Evolutionary conservation across 495 filamentous ascomycete species (phyloP).

Genomic region (Glutinoglossum americanum): DNA sequence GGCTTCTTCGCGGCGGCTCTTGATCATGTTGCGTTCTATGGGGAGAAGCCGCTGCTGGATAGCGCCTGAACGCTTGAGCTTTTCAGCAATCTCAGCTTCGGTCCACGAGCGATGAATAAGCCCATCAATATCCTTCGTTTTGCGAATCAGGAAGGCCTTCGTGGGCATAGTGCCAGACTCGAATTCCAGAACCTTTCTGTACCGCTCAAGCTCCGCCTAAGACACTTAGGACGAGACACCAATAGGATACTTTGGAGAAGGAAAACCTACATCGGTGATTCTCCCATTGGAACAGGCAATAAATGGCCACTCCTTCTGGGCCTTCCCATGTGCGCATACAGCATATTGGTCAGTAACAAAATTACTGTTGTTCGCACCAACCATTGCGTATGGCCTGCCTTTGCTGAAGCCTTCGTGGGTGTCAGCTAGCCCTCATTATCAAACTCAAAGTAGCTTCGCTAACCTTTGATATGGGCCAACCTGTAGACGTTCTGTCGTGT

Average conservation of each 20-base stretch:
- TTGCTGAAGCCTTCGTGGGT: conserved; percentile 39
- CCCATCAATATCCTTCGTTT: conserved; percentile 61
- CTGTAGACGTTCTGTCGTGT: conserved; percentile 57
- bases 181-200: conserved; percentile 47
- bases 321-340: conserved; percentile 50
- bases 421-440: conserved; percentile 18
- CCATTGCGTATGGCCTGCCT: conserved; percentile 62
- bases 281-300: conserved; percentile 55
- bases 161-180: conserved; percentile 54
- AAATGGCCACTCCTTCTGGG: conserved; percentile 60
- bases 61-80: conserved; percentile 44
- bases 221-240: conserved; percentile 11
- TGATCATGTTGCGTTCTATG: conserved; percentile 39
- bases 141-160: conserved; percentile 36
- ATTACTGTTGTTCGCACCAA: conserved; percentile 41
- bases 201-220: conserved; percentile 64
- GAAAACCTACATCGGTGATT: conserved; percentile 43
- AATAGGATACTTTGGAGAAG: neutral
- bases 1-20: conserved; percentile 40
- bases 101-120: conserved; percentile 64
- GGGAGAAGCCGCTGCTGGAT: conserved; percentile 37
- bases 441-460: conserved; percentile 5
- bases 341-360: conserved; percentile 62
- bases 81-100: conserved; percentile 52
- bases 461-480: conserved; percentile 71